Evolutionary conservation across 768 basidiomycete species (phyloP), one percentile per base, ranked within the genome.

Genomic region (Kwoniella sp.): DNA sequence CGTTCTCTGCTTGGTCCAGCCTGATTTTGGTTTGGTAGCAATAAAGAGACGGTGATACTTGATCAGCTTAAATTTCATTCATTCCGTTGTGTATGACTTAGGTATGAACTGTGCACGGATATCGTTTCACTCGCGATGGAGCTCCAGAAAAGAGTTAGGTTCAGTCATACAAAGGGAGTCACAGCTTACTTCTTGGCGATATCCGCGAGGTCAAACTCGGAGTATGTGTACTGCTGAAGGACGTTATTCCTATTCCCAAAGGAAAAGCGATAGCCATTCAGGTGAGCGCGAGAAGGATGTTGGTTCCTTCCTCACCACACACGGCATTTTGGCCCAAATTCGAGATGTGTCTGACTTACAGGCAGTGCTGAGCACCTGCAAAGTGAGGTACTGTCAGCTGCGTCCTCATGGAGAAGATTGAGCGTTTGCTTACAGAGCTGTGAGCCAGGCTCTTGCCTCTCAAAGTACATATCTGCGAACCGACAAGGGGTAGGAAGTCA

Each of bases 181-280:
- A 17, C 4, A 67, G n/a, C 79, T 62, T n/a, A 78, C 79, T 71
- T 73, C 15, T 70, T 66, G 5, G 79, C 79, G 26, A 80, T 73
- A n/a, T 79, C 79, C 20, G 79, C 79, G 0, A 80, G 61, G 60
- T 80, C 79, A 34, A 76, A 71, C 55, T 79, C 77, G 31, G 69
- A 67, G 58, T 79, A 80, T 1, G 75, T 76, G 56, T 62, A 58
- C 63, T 74, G 74, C 68, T 80, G 79, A 3, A 80, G 73, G 5
- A 80, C 58, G 53, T 77, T 78, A 58, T 80, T 80, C 30, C 73
- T 73, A 45, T 52, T 17, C 34, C 26, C 26, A 31, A 23, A 45
- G 28, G 37, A 45, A 29, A 29, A 37, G 34, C 23, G 5, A 50
- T 45, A 17, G 20, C 31, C 23, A 58, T n/a, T n/a, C n/a, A n/a